These are phyloP conservation scores for Rhytidiadelphus loreus DNA, from an alignment of 225 moss, liverwort and hornwort genomes.

Conservation along the genomic window DNA sequence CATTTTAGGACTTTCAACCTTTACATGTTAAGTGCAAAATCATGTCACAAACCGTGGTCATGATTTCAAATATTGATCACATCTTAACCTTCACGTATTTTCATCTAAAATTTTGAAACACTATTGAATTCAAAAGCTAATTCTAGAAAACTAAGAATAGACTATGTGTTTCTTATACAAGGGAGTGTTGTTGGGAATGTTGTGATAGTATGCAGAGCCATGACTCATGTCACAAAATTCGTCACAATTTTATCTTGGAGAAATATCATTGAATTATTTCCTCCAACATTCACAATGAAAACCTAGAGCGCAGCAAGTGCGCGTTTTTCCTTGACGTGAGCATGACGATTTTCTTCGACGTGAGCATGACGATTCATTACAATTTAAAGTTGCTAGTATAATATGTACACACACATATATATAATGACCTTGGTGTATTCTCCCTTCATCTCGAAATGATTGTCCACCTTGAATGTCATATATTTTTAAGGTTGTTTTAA, in stretches of 20 bases:
- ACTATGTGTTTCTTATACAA: background rate
- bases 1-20: accelerated
- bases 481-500: no score
- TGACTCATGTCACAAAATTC: no score
- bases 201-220: accelerated
- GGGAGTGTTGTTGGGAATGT: no score
- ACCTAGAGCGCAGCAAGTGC: accelerated
- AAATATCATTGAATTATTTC: no score
- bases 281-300: no score
- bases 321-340: accelerated
- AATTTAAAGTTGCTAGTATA: no score
- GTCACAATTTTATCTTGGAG: accelerated
- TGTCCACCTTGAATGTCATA: no score
- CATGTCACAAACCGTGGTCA: background rate
- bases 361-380: no score
- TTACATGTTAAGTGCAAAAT: background rate
- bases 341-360: accelerated
- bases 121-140: background rate
- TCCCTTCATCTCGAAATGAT: no score
- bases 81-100: no score
- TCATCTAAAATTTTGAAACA: background rate
- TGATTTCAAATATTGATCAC: background rate
- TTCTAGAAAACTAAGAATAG: background rate
- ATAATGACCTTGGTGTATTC: no score
- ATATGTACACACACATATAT: no score